phyloP scores from a whole-genome alignment of 2,329 filamentous ascomycete genomes.

The Esteya vermicola region DNA sequence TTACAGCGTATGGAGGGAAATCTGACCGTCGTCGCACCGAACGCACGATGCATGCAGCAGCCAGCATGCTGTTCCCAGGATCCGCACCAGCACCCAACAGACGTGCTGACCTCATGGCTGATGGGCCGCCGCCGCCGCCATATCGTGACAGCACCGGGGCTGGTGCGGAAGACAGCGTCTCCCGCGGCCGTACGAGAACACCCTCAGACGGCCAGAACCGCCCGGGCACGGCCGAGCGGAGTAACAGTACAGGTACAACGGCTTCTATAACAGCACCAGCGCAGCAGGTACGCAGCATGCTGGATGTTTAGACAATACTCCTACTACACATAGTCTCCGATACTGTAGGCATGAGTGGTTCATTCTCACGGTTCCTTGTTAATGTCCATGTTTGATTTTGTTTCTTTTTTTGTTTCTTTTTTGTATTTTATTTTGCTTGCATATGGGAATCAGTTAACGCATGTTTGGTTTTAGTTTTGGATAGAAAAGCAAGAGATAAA shows the following conservation, averaged over 20 bases:
- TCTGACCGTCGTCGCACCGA: conserved; percentile 30
- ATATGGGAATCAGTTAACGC: neutral
- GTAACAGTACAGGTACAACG: conserved; percentile 30
- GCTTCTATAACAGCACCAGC: conserved; percentile 31
- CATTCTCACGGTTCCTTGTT: too few relatives aligned
- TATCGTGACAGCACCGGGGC: conserved; percentile 16
- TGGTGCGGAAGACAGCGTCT: conserved; percentile 8
- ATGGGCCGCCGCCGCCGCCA: conserved; percentile 28
- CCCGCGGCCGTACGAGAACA: conserved; percentile 12
- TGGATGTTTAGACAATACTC: conserved; percentile 30
- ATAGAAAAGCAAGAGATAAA: too few relatives aligned
- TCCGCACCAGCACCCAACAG: conserved; percentile 17
- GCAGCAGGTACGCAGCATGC: conserved; percentile 43
- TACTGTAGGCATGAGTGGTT: neutral
- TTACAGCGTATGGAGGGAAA: conserved; percentile 22
- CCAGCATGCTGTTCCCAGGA: conserved; percentile 34
- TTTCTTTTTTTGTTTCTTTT: neutral
- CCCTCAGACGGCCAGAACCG: conserved; percentile 8
- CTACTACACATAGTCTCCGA: neutral
- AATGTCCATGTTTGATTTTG: neutral
- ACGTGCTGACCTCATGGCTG: conserved; percentile 24
- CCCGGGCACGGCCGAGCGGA: conserved; percentile 22
- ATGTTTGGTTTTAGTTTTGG: too few relatives aligned
- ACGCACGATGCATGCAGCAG: conserved; percentile 26
- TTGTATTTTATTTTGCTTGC: neutral